These are phyloP conservation scores for Pythium aphanidermatum DNA, from an alignment of 352 stramenopile species.

Conservation along the genomic window DNA sequence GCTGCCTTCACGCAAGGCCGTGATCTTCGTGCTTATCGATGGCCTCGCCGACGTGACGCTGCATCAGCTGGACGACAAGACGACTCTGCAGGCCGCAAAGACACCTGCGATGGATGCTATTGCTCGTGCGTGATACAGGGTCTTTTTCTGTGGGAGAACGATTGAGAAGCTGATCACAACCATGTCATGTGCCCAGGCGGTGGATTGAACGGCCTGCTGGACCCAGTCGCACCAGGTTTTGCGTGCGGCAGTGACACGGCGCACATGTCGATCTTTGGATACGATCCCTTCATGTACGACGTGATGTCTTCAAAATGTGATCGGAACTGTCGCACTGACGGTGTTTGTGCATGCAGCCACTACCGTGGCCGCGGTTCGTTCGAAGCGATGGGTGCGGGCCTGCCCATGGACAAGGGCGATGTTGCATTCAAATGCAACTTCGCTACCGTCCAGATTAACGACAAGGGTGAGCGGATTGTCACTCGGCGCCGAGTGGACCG, in stretches of 20 bases:
- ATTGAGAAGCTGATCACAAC: too few species aligned
- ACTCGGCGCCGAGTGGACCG: slow-evolving; percentile 71
- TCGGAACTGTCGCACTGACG: neutral
- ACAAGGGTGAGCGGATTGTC: slow-evolving; percentile 59
- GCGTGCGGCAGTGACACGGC: slow-evolving; percentile 84
- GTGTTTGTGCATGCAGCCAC: slow-evolving; percentile 29
- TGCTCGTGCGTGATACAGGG: slow-evolving; percentile 34
- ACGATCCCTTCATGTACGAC: slow-evolving; percentile 68
- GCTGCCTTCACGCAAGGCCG: slow-evolving; percentile 18
- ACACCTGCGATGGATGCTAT: slow-evolving; percentile 85
- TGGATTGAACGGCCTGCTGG: slow-evolving; percentile 78
- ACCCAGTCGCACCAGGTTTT: slow-evolving; percentile 78
- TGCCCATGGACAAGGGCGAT: slow-evolving; percentile 79
- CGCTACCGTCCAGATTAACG: slow-evolving; percentile 62
- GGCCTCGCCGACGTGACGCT: slow-evolving; percentile 76
- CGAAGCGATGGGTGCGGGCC: slow-evolving; percentile 81
- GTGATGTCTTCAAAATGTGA: neutral
- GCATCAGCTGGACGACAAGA: slow-evolving; percentile 38
- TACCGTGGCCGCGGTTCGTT: slow-evolving; percentile 84
- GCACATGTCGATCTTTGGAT: slow-evolving; percentile 88
- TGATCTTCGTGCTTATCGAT: slow-evolving; percentile 87
- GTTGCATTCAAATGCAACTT: slow-evolving; percentile 91
- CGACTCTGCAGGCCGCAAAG: slow-evolving; percentile 56
- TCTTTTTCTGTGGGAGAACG: neutral
- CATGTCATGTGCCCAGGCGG: too few species aligned